Evolutionary conservation across 139 green algal species (phyloP), one percentile per base, ranked within the genome.

Genomic region (Volvox africanus): DNA sequence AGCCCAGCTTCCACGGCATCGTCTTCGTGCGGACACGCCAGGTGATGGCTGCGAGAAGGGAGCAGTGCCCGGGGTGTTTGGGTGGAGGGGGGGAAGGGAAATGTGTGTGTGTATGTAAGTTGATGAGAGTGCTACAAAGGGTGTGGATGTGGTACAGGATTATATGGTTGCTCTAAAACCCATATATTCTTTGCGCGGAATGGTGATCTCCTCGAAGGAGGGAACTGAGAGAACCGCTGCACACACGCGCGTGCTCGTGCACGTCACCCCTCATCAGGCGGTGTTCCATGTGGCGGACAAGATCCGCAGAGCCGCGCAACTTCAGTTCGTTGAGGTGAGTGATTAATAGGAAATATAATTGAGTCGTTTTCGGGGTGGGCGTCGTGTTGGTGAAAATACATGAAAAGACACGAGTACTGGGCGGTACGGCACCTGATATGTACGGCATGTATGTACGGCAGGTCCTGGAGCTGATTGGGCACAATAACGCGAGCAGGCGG

Each of bases 11-110:
- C 77, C 88, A 87, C n/a, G 92, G 88, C 61, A 92, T 94, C 77
- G 69, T 94, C 26, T 94, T 94, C 33, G 88, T 88, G 18, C 62
- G 30, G 28, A 88, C 89, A 14, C 69, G 89, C 0, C 82, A 92
- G 89, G 89, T 88, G 73, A 18, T 33, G 30, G 65, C 18, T 3
- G 78, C 13, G 2, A 12, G 35, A 33, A 13, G 68, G 68, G 68
- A 5, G 6, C 26, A 33, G 68, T 13, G 68, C 6, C 24, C 68
- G 13, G 6, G n/a, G 68, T n/a, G 68, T 76, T 5, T 55, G 44
- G 44, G 44, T 14, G 44, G 5, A 9, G 5, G 44, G 5, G 44
- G 44, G 44, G 44, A 55, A 55, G 44, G 9, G 44, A 55, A 55
- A 55, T 55, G 44, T 9, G 44, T 55, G 44, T 55, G 44, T 55